Conservation (phyloP, 768 basidiomycete species). For the Amanita rubescens region DNA sequence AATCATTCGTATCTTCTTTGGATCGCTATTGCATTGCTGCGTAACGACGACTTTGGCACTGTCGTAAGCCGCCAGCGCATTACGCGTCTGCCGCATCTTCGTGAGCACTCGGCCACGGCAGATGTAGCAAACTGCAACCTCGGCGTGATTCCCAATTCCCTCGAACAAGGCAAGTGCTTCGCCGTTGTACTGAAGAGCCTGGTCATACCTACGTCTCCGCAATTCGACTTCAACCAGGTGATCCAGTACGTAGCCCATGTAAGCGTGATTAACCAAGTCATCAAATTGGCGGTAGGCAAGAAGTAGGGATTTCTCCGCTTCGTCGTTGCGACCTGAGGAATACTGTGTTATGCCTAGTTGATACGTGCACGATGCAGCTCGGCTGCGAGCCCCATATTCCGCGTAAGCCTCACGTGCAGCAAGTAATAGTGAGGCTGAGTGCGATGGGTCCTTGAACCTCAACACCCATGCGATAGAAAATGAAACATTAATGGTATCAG, state of each 20-base stretch:
- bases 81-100: background rate
- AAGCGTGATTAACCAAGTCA: background rate
- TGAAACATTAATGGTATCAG: background rate
- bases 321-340: background rate
- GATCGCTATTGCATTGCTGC: background rate
- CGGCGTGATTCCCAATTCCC: conserved; percentile 1
- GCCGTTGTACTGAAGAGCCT: too few relatives aligned
- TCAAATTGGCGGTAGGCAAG: background rate
- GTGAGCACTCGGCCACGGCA: background rate
- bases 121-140: background rate
- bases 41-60: background rate
- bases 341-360: background rate
- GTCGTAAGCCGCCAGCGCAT: background rate
- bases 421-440: background rate
- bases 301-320: background rate
- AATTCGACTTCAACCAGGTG: background rate
- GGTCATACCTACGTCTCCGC: background rate
- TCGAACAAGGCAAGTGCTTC: background rate
- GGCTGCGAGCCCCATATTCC: background rate
- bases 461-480: background rate
- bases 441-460: background rate
- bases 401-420: background rate
- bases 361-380: background rate
- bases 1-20: background rate
- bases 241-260: background rate